These are phyloP conservation scores for Metschnikowia aberdeeniae DNA, from an alignment of 805 yeast species.

Conservation along the genomic window DNA sequence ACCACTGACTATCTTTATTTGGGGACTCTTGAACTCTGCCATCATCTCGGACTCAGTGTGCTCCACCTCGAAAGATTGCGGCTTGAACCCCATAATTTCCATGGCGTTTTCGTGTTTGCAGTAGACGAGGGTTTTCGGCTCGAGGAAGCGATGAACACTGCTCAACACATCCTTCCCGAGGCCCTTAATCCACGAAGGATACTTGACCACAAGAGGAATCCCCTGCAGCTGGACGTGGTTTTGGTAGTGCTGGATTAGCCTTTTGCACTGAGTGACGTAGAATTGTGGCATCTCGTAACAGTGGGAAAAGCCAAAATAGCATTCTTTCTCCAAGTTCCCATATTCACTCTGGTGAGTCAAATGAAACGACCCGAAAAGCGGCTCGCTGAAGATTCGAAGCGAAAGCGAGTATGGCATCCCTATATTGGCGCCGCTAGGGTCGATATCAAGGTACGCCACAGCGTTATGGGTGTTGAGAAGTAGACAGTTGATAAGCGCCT, in stretches of 20 bases:
- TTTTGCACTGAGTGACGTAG: constrained; percentile 44
- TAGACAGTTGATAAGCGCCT: constrained; percentile 49
- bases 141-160: constrained; percentile 38
- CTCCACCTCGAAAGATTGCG: constrained; percentile 27
- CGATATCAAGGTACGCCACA: constrained; percentile 64
- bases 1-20: constrained; percentile 8
- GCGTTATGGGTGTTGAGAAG: constrained; percentile 24
- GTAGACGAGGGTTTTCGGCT: constrained; percentile 56
- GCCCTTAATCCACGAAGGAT: constrained; percentile 93
- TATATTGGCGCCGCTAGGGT: constrained; percentile 86
- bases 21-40: constrained; percentile 4
- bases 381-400: constrained; percentile 32
- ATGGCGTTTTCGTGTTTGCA: constrained; percentile 29
- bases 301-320: constrained; percentile 59
- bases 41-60: constrained; percentile 17
- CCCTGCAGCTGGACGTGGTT: constrained; percentile 19
- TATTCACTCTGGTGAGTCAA: constrained; percentile 14
- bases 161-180: constrained; percentile 67
- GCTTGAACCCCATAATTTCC: constrained; percentile 16
- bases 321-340: constrained; percentile 14
- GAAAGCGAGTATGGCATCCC: constrained; percentile 71
- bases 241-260: constrained; percentile 35
- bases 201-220: constrained; percentile 55
- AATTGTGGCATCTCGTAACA: constrained; percentile 64
- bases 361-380: constrained; percentile 27